Conservation (phyloP, 768 basidiomycete species). For the Mycena pura region DNA sequence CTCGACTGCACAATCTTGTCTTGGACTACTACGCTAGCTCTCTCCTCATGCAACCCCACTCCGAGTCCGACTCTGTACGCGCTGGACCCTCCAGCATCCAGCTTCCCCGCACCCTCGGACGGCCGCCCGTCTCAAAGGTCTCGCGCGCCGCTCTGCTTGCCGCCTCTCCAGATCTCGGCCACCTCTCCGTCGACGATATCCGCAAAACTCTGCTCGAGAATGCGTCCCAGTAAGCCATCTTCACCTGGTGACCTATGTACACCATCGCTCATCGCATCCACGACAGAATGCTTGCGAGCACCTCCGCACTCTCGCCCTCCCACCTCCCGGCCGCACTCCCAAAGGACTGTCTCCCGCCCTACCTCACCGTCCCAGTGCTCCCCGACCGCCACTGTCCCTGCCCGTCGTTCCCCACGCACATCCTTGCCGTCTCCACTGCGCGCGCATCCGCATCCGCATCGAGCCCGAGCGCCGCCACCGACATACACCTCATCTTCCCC, state of each 20-base stretch:
- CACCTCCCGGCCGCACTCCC: constrained; percentile 72
- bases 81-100: constrained; percentile 50
- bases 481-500: constrained; percentile 60
- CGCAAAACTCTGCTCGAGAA: constrained; percentile 61
- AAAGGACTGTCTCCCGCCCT: constrained; percentile 64
- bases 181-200: constrained; percentile 73
- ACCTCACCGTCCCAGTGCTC: constrained; percentile 58
- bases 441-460: constrained; percentile 33
- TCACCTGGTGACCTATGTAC: constrained; percentile 20
- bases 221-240: constrained; percentile 47
- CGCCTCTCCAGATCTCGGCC: constrained; percentile 70
- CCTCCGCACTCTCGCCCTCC: constrained; percentile 56
- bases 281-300: constrained; percentile 63
- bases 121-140: constrained; percentile 65
- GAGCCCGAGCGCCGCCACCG: too few species aligned
- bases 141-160: constrained; percentile 64
- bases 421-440: constrained; percentile 62
- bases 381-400: constrained; percentile 32
- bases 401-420: constrained; percentile 57
- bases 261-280: constrained; percentile 27
- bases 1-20: background rate
- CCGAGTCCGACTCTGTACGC: constrained; percentile 26
- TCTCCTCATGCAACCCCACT: constrained; percentile 7
- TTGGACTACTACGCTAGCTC: background rate
- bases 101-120: constrained; percentile 73